Evolutionary conservation across 208 protist species (phyloP).

Genomic region (Herpetomonas samuelpessoai): DNA sequence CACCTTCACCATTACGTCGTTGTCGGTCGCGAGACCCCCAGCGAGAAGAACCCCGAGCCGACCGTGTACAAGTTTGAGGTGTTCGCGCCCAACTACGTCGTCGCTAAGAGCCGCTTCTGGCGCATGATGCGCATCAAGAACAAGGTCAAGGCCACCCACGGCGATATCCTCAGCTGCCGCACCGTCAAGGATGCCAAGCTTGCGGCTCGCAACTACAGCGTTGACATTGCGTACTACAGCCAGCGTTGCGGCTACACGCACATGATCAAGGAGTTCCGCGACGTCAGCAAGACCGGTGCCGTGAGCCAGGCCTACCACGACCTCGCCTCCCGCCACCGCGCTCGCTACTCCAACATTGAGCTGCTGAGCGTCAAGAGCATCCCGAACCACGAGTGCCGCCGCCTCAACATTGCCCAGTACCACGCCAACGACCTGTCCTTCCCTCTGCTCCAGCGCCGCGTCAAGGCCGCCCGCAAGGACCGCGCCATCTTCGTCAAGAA

Average conservation of each 20-base stretch:
- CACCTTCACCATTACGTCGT: slow-evolving; percentile 94
- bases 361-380: slow-evolving; percentile 95
- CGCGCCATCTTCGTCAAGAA: slow-evolving; percentile 84
- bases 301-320: slow-evolving; percentile 98
- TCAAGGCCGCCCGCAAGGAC: slow-evolving; percentile 76
- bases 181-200: slow-evolving; percentile 96
- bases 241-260: slow-evolving; percentile 98
- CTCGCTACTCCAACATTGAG: slow-evolving; percentile 94
- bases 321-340: slow-evolving; percentile 97
- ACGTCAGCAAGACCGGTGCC: slow-evolving; percentile 93
- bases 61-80: slow-evolving; percentile 98
- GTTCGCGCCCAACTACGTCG: slow-evolving; percentile 98
- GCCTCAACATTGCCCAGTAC: slow-evolving; percentile 92
- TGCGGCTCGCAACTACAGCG: slow-evolving; percentile 98
- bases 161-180: slow-evolving; percentile 95
- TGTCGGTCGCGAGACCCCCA: slow-evolving; percentile 93
- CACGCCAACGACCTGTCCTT: slow-evolving; percentile 92
- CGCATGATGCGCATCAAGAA: slow-evolving; percentile 98
- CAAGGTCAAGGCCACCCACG: slow-evolving; percentile 98
- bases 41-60: slow-evolving; percentile 88
- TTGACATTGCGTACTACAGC: slow-evolving; percentile 99
- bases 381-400: slow-evolving; percentile 72
- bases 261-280: slow-evolving; percentile 99
- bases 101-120: slow-evolving; percentile 99
- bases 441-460: slow-evolving; percentile 92